phyloP scores from a whole-genome alignment of 2,329 filamentous ascomycete genomes.

The Venturia carpophila region DNA sequence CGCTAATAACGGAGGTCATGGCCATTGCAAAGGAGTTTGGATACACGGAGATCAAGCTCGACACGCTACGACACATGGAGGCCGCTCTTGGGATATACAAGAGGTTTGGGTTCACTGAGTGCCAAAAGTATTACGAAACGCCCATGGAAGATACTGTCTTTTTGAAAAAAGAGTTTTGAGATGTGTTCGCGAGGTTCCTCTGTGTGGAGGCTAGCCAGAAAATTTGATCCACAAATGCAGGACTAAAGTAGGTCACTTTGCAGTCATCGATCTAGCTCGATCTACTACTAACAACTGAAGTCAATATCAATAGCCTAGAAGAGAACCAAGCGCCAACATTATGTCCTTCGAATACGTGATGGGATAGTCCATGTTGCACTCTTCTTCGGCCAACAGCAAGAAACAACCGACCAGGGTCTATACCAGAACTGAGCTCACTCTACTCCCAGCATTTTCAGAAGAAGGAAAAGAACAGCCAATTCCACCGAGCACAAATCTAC shows the following conservation, averaged over 20 bases:
- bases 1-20: slow-evolving; percentile 40
- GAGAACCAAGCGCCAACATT: no score
- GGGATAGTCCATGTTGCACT: no score
- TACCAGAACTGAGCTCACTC: no score
- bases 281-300: no score
- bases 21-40: slow-evolving; percentile 39
- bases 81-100: slow-evolving; percentile 44
- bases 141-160: slow-evolving; percentile 48
- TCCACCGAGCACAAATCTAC: no score
- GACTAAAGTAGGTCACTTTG: background rate
- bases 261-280: background rate
- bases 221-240: background rate
- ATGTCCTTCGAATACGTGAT: no score
- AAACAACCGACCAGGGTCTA: no score
- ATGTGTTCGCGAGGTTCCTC: background rate
- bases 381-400: no score
- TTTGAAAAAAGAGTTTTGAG: slow-evolving; percentile 26
- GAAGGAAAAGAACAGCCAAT: no score
- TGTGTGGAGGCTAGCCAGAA: background rate
- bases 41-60: slow-evolving; percentile 47
- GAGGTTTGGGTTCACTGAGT: slow-evolving; percentile 44
- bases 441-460: no score
- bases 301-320: no score
- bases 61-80: slow-evolving; percentile 48
- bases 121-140: slow-evolving; percentile 48